phyloP scores from a whole-genome alignment of 352 stramenopile genomes.

The Phytophthora lateralis region DNA sequence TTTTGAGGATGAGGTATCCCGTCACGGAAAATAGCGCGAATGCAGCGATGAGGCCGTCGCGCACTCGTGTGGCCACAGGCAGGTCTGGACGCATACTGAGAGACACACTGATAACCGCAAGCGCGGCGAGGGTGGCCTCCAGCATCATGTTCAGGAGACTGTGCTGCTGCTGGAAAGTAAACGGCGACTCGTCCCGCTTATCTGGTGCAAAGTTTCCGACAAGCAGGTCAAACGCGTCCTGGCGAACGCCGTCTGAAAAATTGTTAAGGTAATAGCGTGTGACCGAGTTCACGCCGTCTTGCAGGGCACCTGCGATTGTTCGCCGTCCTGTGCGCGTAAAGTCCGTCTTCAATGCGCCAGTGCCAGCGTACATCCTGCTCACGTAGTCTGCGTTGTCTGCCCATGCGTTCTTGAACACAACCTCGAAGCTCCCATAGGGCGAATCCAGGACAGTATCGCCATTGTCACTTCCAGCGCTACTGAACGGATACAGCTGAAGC shows the following conservation, averaged over 20 bases:
- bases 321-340: slow-evolving; percentile 95
- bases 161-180: slow-evolving; percentile 86
- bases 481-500: slow-evolving; percentile 75
- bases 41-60: slow-evolving; percentile 64
- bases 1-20: slow-evolving; percentile 82
- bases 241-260: slow-evolving; percentile 93
- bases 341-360: slow-evolving; percentile 95
- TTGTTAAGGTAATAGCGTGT: slow-evolving; percentile 97
- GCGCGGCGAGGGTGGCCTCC: slow-evolving; percentile 51
- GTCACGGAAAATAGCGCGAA: slow-evolving; percentile 52
- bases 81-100: slow-evolving; percentile 66
- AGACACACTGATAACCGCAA: slow-evolving; percentile 66
- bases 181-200: slow-evolving; percentile 80
- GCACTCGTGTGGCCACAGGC: slow-evolving; percentile 61
- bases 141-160: slow-evolving; percentile 66
- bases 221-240: slow-evolving; percentile 94
- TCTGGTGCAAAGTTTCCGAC: slow-evolving; percentile 80
- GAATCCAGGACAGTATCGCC: slow-evolving; percentile 73
- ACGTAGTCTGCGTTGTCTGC: slow-evolving; percentile 97
- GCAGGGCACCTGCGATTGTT: slow-evolving; percentile 90
- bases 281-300: slow-evolving; percentile 95
- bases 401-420: slow-evolving; percentile 91
- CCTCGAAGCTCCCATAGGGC: slow-evolving; percentile 72
- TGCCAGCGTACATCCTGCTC: slow-evolving; percentile 93
- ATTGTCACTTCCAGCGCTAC: slow-evolving; percentile 44